Percentiles rank a stretch among this genome's conserved stretches.
Conservation (phyloP, 2,329 filamentous ascomycete species). For the Fusarium incarnatum region DNA sequence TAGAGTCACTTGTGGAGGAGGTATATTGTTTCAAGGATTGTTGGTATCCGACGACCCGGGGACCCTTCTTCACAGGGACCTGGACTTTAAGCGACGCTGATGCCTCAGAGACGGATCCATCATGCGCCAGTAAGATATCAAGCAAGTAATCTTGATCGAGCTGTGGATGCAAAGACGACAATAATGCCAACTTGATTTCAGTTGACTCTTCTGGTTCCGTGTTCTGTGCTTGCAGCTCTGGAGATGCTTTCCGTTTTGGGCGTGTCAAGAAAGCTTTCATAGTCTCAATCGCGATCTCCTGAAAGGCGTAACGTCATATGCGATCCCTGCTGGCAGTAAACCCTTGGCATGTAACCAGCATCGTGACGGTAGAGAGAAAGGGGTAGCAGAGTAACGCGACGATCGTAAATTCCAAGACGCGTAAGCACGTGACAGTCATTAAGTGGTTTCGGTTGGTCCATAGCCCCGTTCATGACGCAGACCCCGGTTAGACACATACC, state of each 20-base stretch:
- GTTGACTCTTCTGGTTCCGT: slow-evolving; percentile 78
- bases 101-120: slow-evolving; percentile 79
- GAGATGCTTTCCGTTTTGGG: slow-evolving; percentile 61
- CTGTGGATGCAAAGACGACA: slow-evolving; percentile 79
- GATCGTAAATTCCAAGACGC: slow-evolving; percentile 21
- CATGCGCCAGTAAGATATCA: slow-evolving; percentile 80
- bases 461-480: slow-evolving; percentile 25
- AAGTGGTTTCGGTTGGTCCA: slow-evolving; percentile 31
- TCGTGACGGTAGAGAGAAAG: background rate
- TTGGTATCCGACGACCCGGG: slow-evolving; percentile 64
- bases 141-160: slow-evolving; percentile 75
- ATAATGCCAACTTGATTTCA: slow-evolving; percentile 86
- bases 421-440: slow-evolving; percentile 44
- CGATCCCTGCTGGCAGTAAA: background rate
- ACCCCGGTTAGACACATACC: slow-evolving; percentile 33
- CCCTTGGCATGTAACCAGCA: background rate
- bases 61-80: slow-evolving; percentile 50
- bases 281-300: slow-evolving; percentile 11
- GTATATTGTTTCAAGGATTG: slow-evolving; percentile 70
- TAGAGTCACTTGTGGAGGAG: slow-evolving; percentile 25
- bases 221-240: slow-evolving; percentile 42
- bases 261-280: slow-evolving; percentile 71
- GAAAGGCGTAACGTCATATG: background rate
- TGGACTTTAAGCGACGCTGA: slow-evolving; percentile 63
- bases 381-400: slow-evolving; percentile 10